phyloP scores from a whole-genome alignment of 2,329 filamentous ascomycete species.

The Cladosporium sp. region DNA sequence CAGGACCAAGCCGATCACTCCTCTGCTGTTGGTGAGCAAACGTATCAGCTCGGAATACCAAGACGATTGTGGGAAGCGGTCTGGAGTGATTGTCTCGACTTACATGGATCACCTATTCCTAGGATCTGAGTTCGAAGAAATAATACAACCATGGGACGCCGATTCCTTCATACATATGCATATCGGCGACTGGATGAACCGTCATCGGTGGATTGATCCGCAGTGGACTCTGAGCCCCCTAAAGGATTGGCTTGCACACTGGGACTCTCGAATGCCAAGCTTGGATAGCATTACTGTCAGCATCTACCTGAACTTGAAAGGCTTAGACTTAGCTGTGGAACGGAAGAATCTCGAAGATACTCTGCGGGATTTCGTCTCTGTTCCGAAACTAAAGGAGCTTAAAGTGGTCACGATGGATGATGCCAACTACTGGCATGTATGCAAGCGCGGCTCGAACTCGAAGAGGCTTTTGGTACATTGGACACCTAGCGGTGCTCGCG shows the following conservation, averaged over 20 bases:
- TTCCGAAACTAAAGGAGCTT: not conserved
- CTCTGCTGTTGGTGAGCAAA: not conserved
- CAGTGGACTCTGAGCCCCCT: not conserved
- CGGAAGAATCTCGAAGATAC: not conserved
- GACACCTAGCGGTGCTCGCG: not conserved
- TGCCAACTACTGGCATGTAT: not conserved
- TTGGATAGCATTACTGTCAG: not conserved
- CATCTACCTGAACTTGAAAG: not conserved
- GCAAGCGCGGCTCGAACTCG: not conserved
- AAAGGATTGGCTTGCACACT: not conserved
- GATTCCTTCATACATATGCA: not conserved
- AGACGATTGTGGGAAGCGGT: not conserved
- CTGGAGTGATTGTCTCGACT: not conserved
- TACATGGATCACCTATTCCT: not conserved
- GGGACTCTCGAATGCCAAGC: not conserved
- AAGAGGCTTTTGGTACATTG: not conserved
- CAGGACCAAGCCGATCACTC: not conserved
- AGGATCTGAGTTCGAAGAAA: not conserved
- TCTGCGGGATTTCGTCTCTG: not conserved
- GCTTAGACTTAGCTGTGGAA: not conserved
- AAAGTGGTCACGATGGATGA: not conserved
- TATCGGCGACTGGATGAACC: not conserved
- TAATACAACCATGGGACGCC: not conserved
- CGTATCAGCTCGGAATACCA: not conserved
- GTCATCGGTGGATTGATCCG: not conserved